These are phyloP conservation scores for Podaxis pistillaris DNA, from an alignment of 768 basidiomycete genomes.

Conservation along the genomic window DNA sequence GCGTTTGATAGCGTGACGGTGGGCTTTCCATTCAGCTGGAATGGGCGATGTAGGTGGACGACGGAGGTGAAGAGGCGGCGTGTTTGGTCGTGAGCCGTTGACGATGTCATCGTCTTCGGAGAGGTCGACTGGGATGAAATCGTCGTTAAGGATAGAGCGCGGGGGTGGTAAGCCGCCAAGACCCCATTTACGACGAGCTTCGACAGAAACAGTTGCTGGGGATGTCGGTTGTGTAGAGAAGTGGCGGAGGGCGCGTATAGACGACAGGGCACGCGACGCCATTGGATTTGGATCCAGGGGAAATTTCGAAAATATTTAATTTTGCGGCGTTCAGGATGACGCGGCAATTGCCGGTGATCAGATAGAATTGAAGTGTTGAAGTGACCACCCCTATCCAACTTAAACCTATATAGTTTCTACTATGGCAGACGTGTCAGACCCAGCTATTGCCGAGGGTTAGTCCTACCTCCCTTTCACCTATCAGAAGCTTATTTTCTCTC, in stretches of 20 bases:
- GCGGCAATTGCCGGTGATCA: constrained; percentile 10
- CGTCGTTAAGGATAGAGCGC: constrained; percentile 48
- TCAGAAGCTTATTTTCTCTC: constrained; percentile 23
- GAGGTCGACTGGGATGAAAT: constrained; percentile 43
- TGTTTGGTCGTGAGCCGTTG: constrained; percentile 37
- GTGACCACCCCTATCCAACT: not conserved
- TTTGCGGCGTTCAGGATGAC: not conserved
- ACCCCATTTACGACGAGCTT: constrained; percentile 35
- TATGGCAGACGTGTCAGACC: constrained; percentile 82
- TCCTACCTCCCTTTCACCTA: constrained; percentile 7
- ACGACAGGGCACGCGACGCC: not conserved
- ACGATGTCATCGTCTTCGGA: constrained; percentile 52
- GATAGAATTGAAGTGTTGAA: not conserved
- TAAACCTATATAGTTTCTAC: not conserved
- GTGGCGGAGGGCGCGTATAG: constrained; percentile 1
- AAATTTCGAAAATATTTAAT: not conserved
- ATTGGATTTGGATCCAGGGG: not conserved
- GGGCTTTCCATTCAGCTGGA: constrained; percentile 47
- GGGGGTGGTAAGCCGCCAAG: constrained; percentile 37
- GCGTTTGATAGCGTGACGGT: constrained; percentile 50
- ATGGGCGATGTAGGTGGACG: constrained; percentile 38
- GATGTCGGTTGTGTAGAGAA: constrained; percentile 19
- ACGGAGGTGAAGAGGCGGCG: constrained; percentile 36
- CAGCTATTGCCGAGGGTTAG: constrained; percentile 70
- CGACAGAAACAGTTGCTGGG: constrained; percentile 11